These are phyloP conservation scores for Lentinula aciculospora DNA, from an alignment of 768 basidiomycete species.

Conservation along the genomic window DNA sequence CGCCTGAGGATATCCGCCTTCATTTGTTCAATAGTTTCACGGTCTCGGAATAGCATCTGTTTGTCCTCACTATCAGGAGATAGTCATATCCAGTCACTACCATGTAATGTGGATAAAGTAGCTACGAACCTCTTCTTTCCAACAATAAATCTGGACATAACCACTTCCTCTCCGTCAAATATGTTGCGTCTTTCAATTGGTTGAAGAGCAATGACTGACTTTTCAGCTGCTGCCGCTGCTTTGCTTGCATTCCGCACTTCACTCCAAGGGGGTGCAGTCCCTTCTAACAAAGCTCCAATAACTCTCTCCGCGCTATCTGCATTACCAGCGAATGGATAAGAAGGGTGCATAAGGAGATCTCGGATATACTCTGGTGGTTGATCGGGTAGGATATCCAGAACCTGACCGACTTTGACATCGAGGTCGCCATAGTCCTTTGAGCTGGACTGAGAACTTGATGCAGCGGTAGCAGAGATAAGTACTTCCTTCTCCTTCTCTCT, in stretches of 20 bases:
- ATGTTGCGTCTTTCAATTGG: conserved; percentile 55
- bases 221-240: conserved; percentile 17
- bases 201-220: neutral
- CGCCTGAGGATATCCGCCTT: conserved; percentile 80
- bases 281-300: conserved; percentile 71
- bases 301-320: conserved; percentile 61
- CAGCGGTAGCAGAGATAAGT: neutral
- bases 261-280: conserved; percentile 46
- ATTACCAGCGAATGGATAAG: conserved; percentile 42
- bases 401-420: conserved; percentile 57
- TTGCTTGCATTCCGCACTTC: conserved; percentile 13
- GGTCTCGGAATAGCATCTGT: conserved; percentile 45
- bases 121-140: conserved; percentile 59
- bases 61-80: conserved; percentile 35
- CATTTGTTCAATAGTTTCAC: conserved; percentile 61
- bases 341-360: conserved; percentile 44
- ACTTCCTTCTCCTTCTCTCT: conserved; percentile 30
- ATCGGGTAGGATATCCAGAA: conserved; percentile 74
- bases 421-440: conserved; percentile 33
- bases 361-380: conserved; percentile 51
- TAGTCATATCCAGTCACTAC: neutral
- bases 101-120: neutral
- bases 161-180: conserved; percentile 70
- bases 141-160: conserved; percentile 48
- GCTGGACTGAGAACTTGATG: conserved; percentile 7